These are phyloP conservation scores for Neurospora sp. DNA, from an alignment of 495 filamentous ascomycete genomes.

Conservation along the genomic window DNA sequence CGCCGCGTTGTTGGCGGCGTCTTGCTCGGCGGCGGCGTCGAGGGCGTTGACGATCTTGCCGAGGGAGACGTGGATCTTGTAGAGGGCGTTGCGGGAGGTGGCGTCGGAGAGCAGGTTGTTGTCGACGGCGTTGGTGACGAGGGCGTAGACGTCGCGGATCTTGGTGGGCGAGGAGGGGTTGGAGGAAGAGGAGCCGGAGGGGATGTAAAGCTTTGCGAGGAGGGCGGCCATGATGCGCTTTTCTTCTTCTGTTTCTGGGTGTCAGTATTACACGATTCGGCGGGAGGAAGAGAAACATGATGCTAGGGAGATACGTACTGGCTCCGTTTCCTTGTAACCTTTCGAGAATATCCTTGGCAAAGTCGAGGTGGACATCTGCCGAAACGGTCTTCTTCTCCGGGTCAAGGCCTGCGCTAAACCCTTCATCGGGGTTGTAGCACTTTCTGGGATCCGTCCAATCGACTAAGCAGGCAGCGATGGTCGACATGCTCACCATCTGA, in stretches of 20 bases:
- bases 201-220: constrained; percentile 74
- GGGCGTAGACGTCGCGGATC: constrained; percentile 39
- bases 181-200: constrained; percentile 35
- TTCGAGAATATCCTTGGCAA: constrained; percentile 55
- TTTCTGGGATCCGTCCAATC: constrained; percentile 96
- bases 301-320: constrained; percentile 38
- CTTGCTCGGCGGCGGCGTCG: constrained; percentile 27
- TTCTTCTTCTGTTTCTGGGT: constrained; percentile 56
- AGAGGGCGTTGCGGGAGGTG: constrained; percentile 61
- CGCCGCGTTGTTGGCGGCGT: neutral
- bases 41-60: constrained; percentile 52
- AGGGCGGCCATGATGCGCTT: constrained; percentile 70
- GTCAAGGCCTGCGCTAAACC: constrained; percentile 38
- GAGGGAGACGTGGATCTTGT: constrained; percentile 62
- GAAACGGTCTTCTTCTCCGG: constrained; percentile 51
- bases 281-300: constrained; percentile 4
- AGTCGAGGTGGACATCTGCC: constrained; percentile 55
- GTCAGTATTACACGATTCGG: constrained; percentile 7
- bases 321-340: constrained; percentile 42
- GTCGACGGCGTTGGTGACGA: constrained; percentile 59
- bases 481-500: constrained; percentile 65
- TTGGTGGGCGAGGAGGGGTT: constrained; percentile 26
- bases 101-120: constrained; percentile 59
- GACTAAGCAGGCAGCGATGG: constrained; percentile 68
- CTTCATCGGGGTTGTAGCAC: constrained; percentile 52